A percentile compares a stretch with the other conserved stretches of the same genome.
Evolutionary conservation across 2,329 filamentous ascomycete genomes (phyloP).

Genomic region (Verticillium albo-atrum): DNA sequence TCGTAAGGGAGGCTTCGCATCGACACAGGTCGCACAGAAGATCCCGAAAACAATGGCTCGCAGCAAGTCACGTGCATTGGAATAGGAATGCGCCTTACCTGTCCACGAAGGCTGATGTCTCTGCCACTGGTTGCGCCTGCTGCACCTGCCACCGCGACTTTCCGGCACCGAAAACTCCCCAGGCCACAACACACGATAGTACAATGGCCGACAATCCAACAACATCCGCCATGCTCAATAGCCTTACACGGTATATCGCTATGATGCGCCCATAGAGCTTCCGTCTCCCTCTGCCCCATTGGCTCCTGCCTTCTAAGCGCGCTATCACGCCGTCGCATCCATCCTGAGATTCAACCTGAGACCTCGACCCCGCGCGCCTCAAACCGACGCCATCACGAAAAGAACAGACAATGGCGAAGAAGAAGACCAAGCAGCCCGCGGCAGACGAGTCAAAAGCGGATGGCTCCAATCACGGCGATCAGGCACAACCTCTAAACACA

Average conservation of each 20-base stretch:
- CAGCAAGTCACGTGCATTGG: not conserved
- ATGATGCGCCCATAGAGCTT: not conserved
- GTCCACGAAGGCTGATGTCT: too few species aligned
- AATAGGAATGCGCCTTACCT: not conserved
- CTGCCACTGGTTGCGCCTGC: too few species aligned
- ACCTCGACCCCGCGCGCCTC: not conserved
- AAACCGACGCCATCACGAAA: not conserved
- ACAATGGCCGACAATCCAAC: not conserved
- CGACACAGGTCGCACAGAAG: too few species aligned
- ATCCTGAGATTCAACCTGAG: too few species aligned
- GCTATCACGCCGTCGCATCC: not conserved
- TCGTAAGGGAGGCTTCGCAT: too few species aligned
- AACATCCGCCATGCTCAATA: not conserved
- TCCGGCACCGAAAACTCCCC: not conserved
- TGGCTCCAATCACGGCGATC: conserved; percentile 6
- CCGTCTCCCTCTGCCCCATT: not conserved
- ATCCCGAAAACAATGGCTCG: too few species aligned
- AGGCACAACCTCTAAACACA: not conserved
- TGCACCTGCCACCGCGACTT: too few species aligned
- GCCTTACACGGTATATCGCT: not conserved
- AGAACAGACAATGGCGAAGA: conserved; percentile 35
- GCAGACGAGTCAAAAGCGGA: conserved; percentile 20
- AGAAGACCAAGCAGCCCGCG: conserved; percentile 37
- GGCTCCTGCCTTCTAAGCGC: not conserved
- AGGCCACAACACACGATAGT: not conserved